Evolutionary conservation across 2,329 filamentous ascomycete genomes (phyloP), one percentile per base, ranked within the genome.

Genomic region (Aspergillus candidus): DNA sequence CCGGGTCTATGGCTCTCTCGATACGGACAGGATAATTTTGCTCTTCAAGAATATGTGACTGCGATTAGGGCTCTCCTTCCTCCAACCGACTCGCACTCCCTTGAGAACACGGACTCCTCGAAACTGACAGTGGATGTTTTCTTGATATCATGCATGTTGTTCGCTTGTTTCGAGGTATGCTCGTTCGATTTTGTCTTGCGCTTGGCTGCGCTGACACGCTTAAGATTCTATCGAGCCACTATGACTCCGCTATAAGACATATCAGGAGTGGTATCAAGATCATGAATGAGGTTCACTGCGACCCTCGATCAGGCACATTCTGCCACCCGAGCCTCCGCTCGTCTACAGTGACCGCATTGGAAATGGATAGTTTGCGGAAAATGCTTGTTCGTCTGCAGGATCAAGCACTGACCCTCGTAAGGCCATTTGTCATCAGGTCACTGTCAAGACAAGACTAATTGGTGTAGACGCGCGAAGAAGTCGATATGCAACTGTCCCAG

Each of bases 81-180:
- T 6, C 38, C 41, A 8, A 18, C 34, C 13, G 15, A 12, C 13
- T 35, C 40, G 8, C 42, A 17, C 3, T 18, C 42, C 4, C 35
- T n/a, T n/a, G 50, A 48, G 7, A 10, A 3, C 5, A 17, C n/a
- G 11, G 7, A 2, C 6, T 11, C 13, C 31, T n/a, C 17, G 14
- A 41, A 11, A 6, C 41, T 41, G 2, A 44, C 45, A 12, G 45
- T 47, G n/a, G 45, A 47, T 36, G 50, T 56, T 1, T 56, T 48
- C 18, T 38, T 53, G 14, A 52, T 56, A 22, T 51, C 53, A 0
- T 59, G 57, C 38, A 52, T 61, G 11, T 43, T 62, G 6, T 57
- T 60, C 18, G 48, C 54, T 34, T 59, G 56, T 36, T 52, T 56
- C 31, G 55, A 58, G 42, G 56, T 58, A 34, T 13, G 31, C 13